A percentile compares a stretch with the other conserved stretches of the same genome.
phyloP scores from a whole-genome alignment of 2,329 filamentous ascomycete species.

The Pseudocercospora fuligena region DNA sequence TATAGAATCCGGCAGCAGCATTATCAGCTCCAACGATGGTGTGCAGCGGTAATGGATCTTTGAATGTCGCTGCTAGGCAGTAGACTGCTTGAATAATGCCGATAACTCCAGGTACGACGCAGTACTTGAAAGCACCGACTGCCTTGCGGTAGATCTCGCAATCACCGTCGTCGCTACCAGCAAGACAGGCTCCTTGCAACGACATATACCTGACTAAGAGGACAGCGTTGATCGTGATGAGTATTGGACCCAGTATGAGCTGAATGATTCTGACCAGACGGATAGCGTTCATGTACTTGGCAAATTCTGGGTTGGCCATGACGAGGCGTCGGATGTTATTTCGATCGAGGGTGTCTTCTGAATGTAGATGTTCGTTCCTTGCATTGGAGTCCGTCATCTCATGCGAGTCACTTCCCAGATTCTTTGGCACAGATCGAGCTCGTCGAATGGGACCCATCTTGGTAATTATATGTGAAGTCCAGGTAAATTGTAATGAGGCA shows the following conservation, averaged over 20 bases:
- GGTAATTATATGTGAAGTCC: not conserved
- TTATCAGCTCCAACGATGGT: not conserved
- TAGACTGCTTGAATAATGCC: not conserved
- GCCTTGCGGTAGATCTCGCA: conserved; percentile 9
- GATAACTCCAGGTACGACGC: not conserved
- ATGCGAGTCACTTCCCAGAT: not conserved
- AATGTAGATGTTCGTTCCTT: not conserved
- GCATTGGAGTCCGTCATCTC: not conserved
- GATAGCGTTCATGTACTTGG: not conserved
- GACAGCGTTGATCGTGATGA: not conserved
- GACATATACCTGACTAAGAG: not conserved
- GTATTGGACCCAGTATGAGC: not conserved
- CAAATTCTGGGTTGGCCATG: not conserved
- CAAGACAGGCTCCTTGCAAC: not conserved
- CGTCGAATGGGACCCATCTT: not conserved
- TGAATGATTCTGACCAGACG: not conserved
- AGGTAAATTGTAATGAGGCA: not conserved
- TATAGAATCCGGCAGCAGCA: conserved; percentile 6
- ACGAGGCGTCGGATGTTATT: not conserved
- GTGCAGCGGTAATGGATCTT: not conserved
- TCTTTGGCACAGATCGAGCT: conserved; percentile 8
- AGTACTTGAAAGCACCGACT: conserved; percentile 11
- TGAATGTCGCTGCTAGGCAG: not conserved
- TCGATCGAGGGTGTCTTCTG: not conserved
- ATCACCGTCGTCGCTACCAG: not conserved